Conservation (phyloP, 1,139 yeast genomes). For the Ogataea hybrid region DNA sequence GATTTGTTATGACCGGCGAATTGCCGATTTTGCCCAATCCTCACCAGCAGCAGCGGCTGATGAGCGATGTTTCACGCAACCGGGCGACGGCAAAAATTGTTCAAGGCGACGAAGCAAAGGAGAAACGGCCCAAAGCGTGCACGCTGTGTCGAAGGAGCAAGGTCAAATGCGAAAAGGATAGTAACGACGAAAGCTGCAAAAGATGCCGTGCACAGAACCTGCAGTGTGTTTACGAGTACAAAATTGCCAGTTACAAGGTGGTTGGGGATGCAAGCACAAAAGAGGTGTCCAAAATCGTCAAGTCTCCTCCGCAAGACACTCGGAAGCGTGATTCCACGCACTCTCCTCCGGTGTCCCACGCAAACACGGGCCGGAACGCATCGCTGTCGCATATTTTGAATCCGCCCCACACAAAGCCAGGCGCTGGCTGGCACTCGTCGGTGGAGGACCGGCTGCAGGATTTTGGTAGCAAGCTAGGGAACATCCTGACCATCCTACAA, state of each 20-base stretch:
- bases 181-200: constrained; percentile 53
- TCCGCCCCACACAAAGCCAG: neutral
- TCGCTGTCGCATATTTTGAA: constrained; percentile 5
- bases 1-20: constrained; percentile 9
- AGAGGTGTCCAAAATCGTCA: neutral
- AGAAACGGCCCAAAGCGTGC: constrained; percentile 50
- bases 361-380: neutral
- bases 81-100: constrained; percentile 20
- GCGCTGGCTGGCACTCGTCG: constrained; percentile 27
- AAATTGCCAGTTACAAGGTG: constrained; percentile 46
- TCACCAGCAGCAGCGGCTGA: constrained; percentile 17
- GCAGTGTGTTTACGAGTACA: constrained; percentile 57
- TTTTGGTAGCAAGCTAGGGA: constrained; percentile 29
- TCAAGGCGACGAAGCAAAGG: constrained; percentile 15
- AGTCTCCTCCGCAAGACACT: constrained; percentile 1
- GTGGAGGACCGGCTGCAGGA: constrained; percentile 37
- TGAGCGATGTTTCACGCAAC: constrained; percentile 8
- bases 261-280: constrained; percentile 16
- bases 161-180: constrained; percentile 51
- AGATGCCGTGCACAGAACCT: constrained; percentile 53
- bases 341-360: neutral
- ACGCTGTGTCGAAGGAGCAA: constrained; percentile 61
- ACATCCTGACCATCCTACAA: constrained; percentile 25
- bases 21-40: constrained; percentile 24
- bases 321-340: neutral